Evolutionary conservation across 1,139 yeast species (phyloP).

Genomic region (Debaryomyces fabryi): DNA sequence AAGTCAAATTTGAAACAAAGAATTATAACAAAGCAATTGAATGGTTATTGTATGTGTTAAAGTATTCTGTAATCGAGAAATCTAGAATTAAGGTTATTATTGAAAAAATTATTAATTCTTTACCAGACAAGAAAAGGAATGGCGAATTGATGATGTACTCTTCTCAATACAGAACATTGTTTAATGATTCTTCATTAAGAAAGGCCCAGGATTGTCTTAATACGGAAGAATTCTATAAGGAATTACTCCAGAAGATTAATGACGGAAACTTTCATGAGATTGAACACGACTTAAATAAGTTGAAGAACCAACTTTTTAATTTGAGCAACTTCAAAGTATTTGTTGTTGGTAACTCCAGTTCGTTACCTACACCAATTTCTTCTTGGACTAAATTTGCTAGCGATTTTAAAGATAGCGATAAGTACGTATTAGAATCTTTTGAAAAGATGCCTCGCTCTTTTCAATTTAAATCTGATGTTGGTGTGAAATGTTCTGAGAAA

Average conservation of each 20-base stretch:
- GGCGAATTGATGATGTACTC: constrained; percentile 76
- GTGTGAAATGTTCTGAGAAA: constrained; percentile 51
- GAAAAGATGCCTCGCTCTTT: constrained; percentile 53
- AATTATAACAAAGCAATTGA: constrained; percentile 71
- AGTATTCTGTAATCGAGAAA: constrained; percentile 69
- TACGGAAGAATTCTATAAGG: constrained; percentile 61
- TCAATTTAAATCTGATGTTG: constrained; percentile 58
- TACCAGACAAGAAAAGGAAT: constrained; percentile 80
- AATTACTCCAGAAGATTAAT: constrained; percentile 52
- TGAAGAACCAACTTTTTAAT: constrained; percentile 60
- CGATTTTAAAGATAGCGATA: constrained; percentile 15
- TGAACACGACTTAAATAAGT: constrained; percentile 53
- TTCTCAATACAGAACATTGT: constrained; percentile 54
- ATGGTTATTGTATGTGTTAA: constrained; percentile 73
- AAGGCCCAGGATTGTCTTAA: constrained; percentile 67
- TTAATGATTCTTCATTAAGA: constrained; percentile 61
- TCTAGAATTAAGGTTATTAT: constrained; percentile 68
- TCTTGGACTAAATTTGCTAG: constrained; percentile 58
- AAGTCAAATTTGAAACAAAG: constrained; percentile 60
- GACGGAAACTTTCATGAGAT: constrained; percentile 53
- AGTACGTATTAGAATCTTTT: constrained; percentile 23
- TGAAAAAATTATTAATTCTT: constrained; percentile 72
- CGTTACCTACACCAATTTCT: constrained; percentile 56
- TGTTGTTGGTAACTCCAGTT: constrained; percentile 66
- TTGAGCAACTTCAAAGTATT: constrained; percentile 67